Evolutionary conservation across 352 stramenopile genomes (phyloP), one percentile per base, ranked within the genome.

Genomic region (Phytophthora multivora): DNA sequence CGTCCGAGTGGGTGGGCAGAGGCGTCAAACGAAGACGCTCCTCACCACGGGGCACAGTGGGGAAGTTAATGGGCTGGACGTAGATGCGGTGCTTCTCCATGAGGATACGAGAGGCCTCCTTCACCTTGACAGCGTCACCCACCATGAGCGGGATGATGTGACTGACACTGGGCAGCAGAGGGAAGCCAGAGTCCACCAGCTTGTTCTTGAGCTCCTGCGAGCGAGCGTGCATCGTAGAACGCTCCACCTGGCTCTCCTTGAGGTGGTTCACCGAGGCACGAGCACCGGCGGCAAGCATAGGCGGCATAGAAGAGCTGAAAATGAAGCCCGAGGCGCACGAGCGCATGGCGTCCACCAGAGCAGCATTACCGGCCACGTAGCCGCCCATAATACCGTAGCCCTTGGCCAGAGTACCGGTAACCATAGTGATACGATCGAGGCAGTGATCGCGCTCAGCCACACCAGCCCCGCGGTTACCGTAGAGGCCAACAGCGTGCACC

Each of bases 1-100:
- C 84, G 43, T 88, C 69, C 50, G 89, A 88, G 73, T 97, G 90
- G n/a, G 90, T 87, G 4, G 90, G 90, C 63, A 87, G 75, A 18
- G 88, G 86, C 55, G 90, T 97, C 43, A 97, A 72, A 57, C 90
- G 86, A 6, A 97, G 81, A 69, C 90, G 89, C 85, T 97, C 90
- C 64, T 95, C 89, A 40, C 90, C 90, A 63, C 84, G 79, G 1
- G 88, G 88, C 28, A 97, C 90, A 2, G 90, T 97, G 0, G 90
- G 90, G 52, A 96, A 97, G 82, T 97, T 97, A 73, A 97, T 97
- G 2, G 90, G 86, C 85, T 97, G 90, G 39, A 96, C 76, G 76
- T 97, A 97, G 51, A 97, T 97, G 72, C 80, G 78, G 84, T 96
- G 73, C 68, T 96, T 90, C 55, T 97, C 82, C 79, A 97, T 92